Evolutionary conservation across 2,329 filamentous ascomycete genomes (phyloP), one percentile per base, ranked within the genome.

Genomic region (Hymenoscyphus infarciens): DNA sequence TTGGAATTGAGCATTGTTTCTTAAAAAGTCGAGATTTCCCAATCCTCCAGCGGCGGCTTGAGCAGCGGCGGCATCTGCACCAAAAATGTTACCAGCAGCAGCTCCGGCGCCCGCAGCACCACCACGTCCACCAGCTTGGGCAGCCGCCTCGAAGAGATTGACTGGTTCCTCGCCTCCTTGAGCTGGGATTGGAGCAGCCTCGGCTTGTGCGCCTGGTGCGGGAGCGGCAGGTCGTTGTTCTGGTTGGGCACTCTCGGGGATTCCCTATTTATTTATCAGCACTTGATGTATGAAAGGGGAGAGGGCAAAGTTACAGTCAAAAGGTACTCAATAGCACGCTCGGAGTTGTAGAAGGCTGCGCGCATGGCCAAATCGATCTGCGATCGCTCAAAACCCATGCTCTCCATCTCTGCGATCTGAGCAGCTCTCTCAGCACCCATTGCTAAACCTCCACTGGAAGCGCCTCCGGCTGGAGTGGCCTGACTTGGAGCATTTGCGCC

Each of bases 1-100:
- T 79, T 98, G 95, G 80, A 99, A 99, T 77, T 98, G 94, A 27
- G 93, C 89, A 76, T 98, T 98, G 77, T 93, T 91, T 73, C 95
- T 89, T 61, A 99, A 82, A 76, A 97, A 98, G 68, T 98, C 94
- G 63, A 99, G 85, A 73, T 93, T 96, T 29, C 89, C 89, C 29
- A 91, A 79, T 49, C 84, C 78, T 56, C 84, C 78, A 55, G 77
- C 79, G 60, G 74, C 77, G 22, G 75, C 77, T 19, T 72, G 77
- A 42, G 77, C 81, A 27, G 57, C 42, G 59, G 71, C 74, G 63
- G 74, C 78, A 62, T 75, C 79, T 57, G 93, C 89, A 73, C 97
- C 92, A 73, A 97, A 97, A 16, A 97, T 84, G 73, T 91, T 94
- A 31, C 88, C 89, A 22, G 90, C 79, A 53, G 83, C 83, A 33